phyloP scores from a whole-genome alignment of 768 basidiomycete species.

The Pisolithus orientalis region DNA sequence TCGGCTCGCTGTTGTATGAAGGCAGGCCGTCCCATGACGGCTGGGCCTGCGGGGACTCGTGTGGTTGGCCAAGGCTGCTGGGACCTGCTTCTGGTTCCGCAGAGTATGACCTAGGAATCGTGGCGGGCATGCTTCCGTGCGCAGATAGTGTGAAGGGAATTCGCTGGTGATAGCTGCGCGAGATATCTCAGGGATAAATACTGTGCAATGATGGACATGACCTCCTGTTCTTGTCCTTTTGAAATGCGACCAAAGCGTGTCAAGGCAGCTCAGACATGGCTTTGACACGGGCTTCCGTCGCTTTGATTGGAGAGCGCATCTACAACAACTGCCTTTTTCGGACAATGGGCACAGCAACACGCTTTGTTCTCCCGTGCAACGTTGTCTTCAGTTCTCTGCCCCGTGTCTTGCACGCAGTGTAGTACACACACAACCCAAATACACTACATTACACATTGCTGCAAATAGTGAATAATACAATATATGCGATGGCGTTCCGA shows the following conservation, averaged over 20 bases:
- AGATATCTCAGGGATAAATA: neutral
- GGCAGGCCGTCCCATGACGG: slow-evolving; percentile 2
- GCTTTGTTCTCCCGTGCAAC: slow-evolving; percentile 12
- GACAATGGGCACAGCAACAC: slow-evolving; percentile 24
- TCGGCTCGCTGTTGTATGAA: slow-evolving; percentile 3
- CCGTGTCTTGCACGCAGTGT: neutral
- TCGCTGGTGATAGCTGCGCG: neutral
- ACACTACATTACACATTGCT: slow-evolving; percentile 1
- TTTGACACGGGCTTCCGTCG: neutral
- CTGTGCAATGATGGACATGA: slow-evolving; percentile 1
- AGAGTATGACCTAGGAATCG: slow-evolving; percentile 6
- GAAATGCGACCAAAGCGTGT: slow-evolving; percentile 11
- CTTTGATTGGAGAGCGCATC: slow-evolving; percentile 13
- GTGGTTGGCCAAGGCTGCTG: slow-evolving; percentile 6
- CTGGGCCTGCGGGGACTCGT: neutral
- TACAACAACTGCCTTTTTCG: slow-evolving; percentile 29
- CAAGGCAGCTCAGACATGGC: slow-evolving; percentile 16
- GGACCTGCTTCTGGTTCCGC: slow-evolving; percentile 14
- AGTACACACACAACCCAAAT: neutral
- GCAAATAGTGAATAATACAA: slow-evolving; percentile 11
- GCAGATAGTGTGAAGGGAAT: neutral
- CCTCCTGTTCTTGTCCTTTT: slow-evolving; percentile 2
- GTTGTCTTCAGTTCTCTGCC: too few species aligned
- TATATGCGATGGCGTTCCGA: neutral
- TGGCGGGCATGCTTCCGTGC: neutral